Percentiles rank a stretch among this genome's conserved stretches.
phyloP scores from a whole-genome alignment of 1,284 basidiomycete species.

The Cryptococcus neoformans region DNA sequence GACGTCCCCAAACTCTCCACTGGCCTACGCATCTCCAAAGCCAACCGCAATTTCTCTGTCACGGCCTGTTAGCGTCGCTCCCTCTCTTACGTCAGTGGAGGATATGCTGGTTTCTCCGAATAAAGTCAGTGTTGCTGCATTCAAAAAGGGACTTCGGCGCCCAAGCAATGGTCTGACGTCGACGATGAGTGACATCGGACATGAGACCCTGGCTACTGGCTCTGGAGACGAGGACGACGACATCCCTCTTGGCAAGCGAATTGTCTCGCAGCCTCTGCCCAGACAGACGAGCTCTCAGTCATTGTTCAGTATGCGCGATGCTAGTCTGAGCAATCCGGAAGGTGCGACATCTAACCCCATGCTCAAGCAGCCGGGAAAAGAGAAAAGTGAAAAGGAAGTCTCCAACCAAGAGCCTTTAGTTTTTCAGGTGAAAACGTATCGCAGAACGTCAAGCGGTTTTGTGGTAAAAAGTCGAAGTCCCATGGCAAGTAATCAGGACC shows the following conservation, averaged over 20 bases:
- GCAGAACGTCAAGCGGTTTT: conserved; percentile 5
- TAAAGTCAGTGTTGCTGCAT: conserved; percentile 37
- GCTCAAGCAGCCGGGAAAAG: neutral
- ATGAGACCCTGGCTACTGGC: neutral
- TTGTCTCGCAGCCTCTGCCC: neutral
- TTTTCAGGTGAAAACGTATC: conserved; percentile 6
- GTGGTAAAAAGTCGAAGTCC: conserved; percentile 7
- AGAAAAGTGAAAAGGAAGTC: neutral
- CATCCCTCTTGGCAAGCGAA: conserved; percentile 31
- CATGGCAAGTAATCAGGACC: neutral
- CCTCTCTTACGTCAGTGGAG: conserved; percentile 23
- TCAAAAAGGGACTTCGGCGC: conserved; percentile 34
- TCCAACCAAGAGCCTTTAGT: conserved; percentile 1
- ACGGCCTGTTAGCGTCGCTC: conserved; percentile 31
- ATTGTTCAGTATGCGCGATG: conserved; percentile 4
- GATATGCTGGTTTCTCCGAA: conserved; percentile 20
- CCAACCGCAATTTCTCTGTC: conserved; percentile 12
- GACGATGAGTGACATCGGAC: conserved; percentile 17
- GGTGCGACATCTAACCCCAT: neutral
- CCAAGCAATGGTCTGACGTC: conserved; percentile 21
- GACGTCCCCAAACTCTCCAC: neutral
- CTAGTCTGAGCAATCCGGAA: neutral
- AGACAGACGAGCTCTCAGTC: conserved; percentile 12
- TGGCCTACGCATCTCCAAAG: neutral
- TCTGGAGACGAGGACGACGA: conserved; percentile 37